Base-by-base conservation (phyloP, 2,329 filamentous ascomycete species). In the Leptodontidium sp. region DNA sequence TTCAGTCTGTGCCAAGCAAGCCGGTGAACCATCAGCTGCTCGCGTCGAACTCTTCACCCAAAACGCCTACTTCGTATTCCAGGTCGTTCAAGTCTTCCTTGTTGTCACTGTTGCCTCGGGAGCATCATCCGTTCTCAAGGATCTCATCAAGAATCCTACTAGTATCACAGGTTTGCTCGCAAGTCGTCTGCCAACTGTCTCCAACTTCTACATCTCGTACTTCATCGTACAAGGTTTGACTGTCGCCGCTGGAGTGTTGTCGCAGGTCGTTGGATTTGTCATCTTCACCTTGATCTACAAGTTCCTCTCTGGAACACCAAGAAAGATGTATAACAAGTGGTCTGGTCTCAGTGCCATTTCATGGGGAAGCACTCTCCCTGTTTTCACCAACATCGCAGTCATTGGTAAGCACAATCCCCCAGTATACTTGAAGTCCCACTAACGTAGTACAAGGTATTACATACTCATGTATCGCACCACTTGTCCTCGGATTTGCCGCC, bases 171-270 rank as follows among this genome's bases (percentile, higher is more conserved):
- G 78, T 0, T 81, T 97, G 49, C 85, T 97, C 4, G 91, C 94
- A 0, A 77, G 84, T 17, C 91, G 92, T 68, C 84, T 99, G 6
- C 96, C 96, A 21, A 90, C 88, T 66, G 90, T 93, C 0, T 94
- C 94, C 70, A 98, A 97, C 81, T 97, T 98, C 78, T 99, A 98
- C 80, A 90, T 98, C 24, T 93, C 91, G 0, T 99, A 98, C 82
- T 97, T 99, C 73, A 88, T 98, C 40, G 88, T 99, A 2, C 96
- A 98, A 80, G 97, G 95, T 43, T 80, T 98, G 68, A 91, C 90
- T 1, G 89, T 95, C 70, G 91, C 93, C 3, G 87, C 93, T 0
- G 87, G 90, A 58, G 87, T 92, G 1, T 80, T 98, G 5, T 84
- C 97, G 2, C 93, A 97, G 74, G 86, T 92, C 58, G 83, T 81